Conservation (phyloP, 768 basidiomycete species). For the Neoboletus brunneissimus region DNA sequence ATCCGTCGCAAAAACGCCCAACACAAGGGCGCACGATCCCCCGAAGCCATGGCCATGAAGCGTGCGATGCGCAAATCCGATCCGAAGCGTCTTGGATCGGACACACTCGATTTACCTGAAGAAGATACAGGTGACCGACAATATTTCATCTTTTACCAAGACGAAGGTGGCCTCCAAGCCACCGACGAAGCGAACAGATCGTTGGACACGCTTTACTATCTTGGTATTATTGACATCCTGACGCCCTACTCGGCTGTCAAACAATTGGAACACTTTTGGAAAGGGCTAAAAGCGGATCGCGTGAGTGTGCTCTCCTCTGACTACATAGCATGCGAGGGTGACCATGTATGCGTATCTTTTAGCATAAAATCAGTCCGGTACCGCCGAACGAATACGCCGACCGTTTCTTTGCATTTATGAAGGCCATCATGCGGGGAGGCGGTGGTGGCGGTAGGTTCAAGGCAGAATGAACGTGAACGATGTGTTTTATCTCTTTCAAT, state of each 20-base stretch:
- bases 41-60: constrained; percentile 81
- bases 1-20: constrained; percentile 61
- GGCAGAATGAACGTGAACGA: constrained; percentile 31
- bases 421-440: constrained; percentile 80
- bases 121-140: constrained; percentile 54
- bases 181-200: constrained; percentile 81
- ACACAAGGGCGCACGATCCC: constrained; percentile 52
- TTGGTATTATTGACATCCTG: constrained; percentile 95
- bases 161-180: constrained; percentile 89
- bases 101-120: constrained; percentile 56
- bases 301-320: constrained; percentile 47
- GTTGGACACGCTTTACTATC: constrained; percentile 82
- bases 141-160: constrained; percentile 92
- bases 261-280: constrained; percentile 88
- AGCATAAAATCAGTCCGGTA: constrained; percentile 96
- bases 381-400: constrained; percentile 84
- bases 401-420: constrained; percentile 86
- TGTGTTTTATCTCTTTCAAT: not conserved
- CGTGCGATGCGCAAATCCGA: constrained; percentile 84
- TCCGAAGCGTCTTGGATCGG: constrained; percentile 61
- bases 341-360: constrained; percentile 1
- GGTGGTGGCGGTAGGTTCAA: constrained; percentile 58
- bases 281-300: constrained; percentile 81
- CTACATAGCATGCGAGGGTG: not conserved
- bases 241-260: constrained; percentile 83